Base-by-base conservation (phyloP, 2,329 filamentous ascomycete genomes). In the Pseudogymnoascus sp. region DNA sequence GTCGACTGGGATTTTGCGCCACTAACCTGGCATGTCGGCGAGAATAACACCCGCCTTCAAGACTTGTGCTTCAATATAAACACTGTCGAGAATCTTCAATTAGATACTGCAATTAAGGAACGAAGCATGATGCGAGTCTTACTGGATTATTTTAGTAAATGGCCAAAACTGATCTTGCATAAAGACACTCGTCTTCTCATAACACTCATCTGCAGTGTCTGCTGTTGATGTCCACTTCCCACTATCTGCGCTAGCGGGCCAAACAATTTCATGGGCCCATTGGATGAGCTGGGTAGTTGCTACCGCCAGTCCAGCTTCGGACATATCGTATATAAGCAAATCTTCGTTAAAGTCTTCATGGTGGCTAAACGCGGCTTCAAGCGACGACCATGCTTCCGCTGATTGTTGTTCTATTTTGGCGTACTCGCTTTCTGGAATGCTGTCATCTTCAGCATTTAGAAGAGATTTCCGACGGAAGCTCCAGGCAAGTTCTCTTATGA, bases 361-460 rank as follows among this genome's bases (percentile, higher is more conserved):
- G 61, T 76, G 72, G 6, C 69, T 64, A 66, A 76, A 72, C 43
- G 77, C 71, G 60, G 77, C 69, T 62, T 73, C 62, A 28, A 77
- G 62, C 67, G 77, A 68, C 69, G 71, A 70, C 79, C 80, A 65
- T 73, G 81, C 70, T 75, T 83, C 66, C 8, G 67, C 70, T 0
- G 75, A 76, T 62, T 75, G 70, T n/a, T 67, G 61, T 63, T 69
- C 65, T 16, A 68, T 72, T 1, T 65, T 65, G 16, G 61, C 65
- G 54, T 74, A 74, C 3, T 75, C 72, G 6, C 68, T 65, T 10
- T 65, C 65, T 2, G 66, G 63, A 0, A 68, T 70, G 0, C 65
- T 60, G n/a, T 69, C 62, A 8, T 68, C 68, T 28, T 71, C 67
- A 3, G 70, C 66, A 0, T 62, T 64, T 1, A 69, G 69, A 16